These are phyloP conservation scores for Thermothelomyces thermophilus DNA, from an alignment of 2,329 filamentous ascomycete species.

Conservation along the genomic window DNA sequence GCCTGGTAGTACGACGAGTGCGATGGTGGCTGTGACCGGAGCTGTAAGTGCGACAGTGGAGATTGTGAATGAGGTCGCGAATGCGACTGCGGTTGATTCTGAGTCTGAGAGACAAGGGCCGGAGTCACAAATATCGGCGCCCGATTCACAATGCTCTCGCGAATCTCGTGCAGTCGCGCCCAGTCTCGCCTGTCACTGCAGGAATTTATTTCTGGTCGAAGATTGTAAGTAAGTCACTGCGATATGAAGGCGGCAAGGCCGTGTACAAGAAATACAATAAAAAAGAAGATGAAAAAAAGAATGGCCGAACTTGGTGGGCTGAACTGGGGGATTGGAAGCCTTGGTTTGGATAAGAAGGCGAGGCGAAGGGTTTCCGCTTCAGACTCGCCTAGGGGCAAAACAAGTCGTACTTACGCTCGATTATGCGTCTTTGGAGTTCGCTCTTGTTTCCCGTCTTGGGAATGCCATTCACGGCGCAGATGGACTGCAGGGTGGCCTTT, in stretches of 20 bases:
- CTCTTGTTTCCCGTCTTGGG: slow-evolving; percentile 79
- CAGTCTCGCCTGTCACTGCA: slow-evolving; percentile 33
- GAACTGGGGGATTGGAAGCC: neutral
- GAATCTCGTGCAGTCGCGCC: slow-evolving; percentile 38
- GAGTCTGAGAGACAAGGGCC: slow-evolving; percentile 2
- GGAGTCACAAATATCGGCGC: slow-evolving; percentile 26
- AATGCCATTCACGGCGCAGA: slow-evolving; percentile 69
- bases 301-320: neutral
- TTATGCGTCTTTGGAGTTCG: slow-evolving; percentile 70
- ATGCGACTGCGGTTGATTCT: slow-evolving; percentile 6
- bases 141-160: slow-evolving; percentile 34
- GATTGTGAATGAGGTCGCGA: slow-evolving; percentile 9
- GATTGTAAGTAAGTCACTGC: slow-evolving; percentile 3
- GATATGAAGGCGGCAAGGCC: neutral
- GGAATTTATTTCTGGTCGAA: slow-evolving; percentile 38
- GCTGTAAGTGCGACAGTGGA: neutral
- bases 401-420: slow-evolving; percentile 57
- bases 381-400: neutral
- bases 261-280: neutral
- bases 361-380: neutral
- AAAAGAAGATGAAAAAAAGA: neutral
- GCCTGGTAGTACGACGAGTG: slow-evolving; percentile 11
- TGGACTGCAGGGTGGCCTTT: slow-evolving; percentile 63
- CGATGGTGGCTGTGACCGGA: slow-evolving; percentile 6
- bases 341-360: neutral